Percentiles rank a stretch among this genome's conserved stretches.
These are phyloP conservation scores for Diaporthe longicolla DNA, from an alignment of 2,329 filamentous ascomycete genomes.

Conservation along the genomic window DNA sequence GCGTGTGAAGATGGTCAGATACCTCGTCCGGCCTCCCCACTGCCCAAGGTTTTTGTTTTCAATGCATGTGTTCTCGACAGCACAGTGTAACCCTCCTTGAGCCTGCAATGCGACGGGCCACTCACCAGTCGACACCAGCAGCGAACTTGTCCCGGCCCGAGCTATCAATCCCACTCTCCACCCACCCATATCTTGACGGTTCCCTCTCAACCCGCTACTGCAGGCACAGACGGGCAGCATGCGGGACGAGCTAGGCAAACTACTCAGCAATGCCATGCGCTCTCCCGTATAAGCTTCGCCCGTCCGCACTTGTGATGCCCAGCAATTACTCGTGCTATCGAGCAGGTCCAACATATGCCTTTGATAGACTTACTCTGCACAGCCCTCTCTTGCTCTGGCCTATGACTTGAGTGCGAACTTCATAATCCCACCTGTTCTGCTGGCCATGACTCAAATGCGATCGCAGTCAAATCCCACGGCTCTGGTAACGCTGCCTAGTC, in stretches of 20 bases:
- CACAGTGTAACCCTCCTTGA: not conserved
- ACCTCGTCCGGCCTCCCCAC: not conserved
- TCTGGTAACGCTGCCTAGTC: slow-evolving; percentile 5
- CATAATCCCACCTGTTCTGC: not conserved
- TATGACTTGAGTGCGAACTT: slow-evolving; percentile 2
- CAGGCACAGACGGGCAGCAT: slow-evolving; percentile 27
- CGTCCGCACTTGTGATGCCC: not conserved
- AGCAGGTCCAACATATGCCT: not conserved
- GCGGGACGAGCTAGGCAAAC: not conserved
- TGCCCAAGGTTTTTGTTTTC: not conserved
- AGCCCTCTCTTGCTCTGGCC: not conserved
- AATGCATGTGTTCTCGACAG: not conserved
- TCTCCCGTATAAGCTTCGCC: not conserved
- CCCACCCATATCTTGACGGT: not conserved
- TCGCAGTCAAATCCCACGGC: not conserved
- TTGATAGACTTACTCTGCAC: not conserved
- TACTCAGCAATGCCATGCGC: not conserved
- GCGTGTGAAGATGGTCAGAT: not conserved
- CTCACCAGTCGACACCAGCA: slow-evolving; percentile 1
- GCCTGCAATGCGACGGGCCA: slow-evolving; percentile 8
- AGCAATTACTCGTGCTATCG: not conserved
- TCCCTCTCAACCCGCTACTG: slow-evolving; percentile 13
- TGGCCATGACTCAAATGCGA: slow-evolving; percentile 1
- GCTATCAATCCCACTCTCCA: slow-evolving; percentile 16
- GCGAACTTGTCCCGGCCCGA: slow-evolving; percentile 9